phyloP scores from a whole-genome alignment of 768 basidiomycete species.

The Phlebiopsis flavidoalba region DNA sequence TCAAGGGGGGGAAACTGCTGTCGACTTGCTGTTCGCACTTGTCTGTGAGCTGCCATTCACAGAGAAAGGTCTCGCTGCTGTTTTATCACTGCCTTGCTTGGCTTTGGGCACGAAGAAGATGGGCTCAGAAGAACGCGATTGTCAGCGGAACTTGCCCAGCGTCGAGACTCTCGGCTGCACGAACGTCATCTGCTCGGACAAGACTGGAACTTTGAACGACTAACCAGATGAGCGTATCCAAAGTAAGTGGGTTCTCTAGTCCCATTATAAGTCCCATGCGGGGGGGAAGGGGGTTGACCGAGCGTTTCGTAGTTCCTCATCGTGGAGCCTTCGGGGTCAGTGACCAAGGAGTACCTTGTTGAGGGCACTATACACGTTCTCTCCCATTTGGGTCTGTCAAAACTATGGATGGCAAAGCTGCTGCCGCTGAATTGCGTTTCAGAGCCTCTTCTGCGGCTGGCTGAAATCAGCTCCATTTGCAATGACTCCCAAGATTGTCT shows the following conservation, averaged over 20 bases:
- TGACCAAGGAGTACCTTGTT: slow-evolving; percentile 67
- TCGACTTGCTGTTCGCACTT: slow-evolving; percentile 94
- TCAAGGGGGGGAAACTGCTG: too few relatives aligned
- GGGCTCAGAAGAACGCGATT: slow-evolving; percentile 98
- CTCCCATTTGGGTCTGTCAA: slow-evolving; percentile 75
- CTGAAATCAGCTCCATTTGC: slow-evolving; percentile 89
- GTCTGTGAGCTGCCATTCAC: slow-evolving; percentile 99
- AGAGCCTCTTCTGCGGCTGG: slow-evolving; percentile 75
- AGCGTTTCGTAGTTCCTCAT: slow-evolving; percentile 58
- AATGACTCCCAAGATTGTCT: slow-evolving; percentile 92
- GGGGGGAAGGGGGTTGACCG: too few relatives aligned
- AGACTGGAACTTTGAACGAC: slow-evolving; percentile 96
- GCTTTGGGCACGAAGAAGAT: slow-evolving; percentile 98
- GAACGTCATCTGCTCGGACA: slow-evolving; percentile 98
- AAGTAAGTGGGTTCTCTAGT: slow-evolving; percentile 35
- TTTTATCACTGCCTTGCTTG: slow-evolving; percentile 95
- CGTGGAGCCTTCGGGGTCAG: slow-evolving; percentile 49
- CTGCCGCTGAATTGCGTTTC: slow-evolving; percentile 51
- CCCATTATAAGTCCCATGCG: neutral
- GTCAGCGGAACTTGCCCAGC: slow-evolving; percentile 91
- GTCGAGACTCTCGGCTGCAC: slow-evolving; percentile 98
- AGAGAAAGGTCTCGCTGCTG: slow-evolving; percentile 96
- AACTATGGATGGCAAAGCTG: slow-evolving; percentile 58
- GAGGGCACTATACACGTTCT: slow-evolving; percentile 93
- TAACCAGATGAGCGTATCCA: slow-evolving; percentile 95